These are phyloP conservation scores for Candida taoyuanica DNA, from an alignment of 805 yeast genomes.

Conservation along the genomic window DNA sequence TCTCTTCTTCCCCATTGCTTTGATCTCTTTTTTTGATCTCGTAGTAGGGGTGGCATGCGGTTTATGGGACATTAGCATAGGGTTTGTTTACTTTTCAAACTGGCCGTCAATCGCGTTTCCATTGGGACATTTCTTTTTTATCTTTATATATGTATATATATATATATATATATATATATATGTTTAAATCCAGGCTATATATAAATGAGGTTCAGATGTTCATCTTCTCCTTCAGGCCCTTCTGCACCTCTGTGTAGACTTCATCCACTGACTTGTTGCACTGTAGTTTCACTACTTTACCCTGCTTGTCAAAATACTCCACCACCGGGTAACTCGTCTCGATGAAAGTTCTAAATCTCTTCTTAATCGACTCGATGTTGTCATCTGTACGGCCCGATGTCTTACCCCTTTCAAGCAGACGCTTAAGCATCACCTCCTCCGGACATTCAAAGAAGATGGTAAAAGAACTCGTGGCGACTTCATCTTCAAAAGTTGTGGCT, in stretches of 20 bases:
- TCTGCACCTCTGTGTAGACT: slow-evolving; percentile 67
- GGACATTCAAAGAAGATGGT: slow-evolving; percentile 80
- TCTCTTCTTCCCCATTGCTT: slow-evolving; percentile 13
- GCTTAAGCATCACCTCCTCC: slow-evolving; percentile 73
- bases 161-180: no score
- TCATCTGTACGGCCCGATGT: slow-evolving; percentile 95
- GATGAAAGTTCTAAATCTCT: slow-evolving; percentile 80
- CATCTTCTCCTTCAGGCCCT: slow-evolving; percentile 50
- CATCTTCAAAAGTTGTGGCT: slow-evolving; percentile 85
- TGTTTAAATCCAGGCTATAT: not conserved
- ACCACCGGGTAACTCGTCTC: slow-evolving; percentile 95
- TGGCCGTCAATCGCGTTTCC: not conserved
- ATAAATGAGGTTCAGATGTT: slow-evolving; percentile 4
- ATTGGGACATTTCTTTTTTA: not conserved
- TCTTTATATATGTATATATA: not conserved
- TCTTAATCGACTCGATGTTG: slow-evolving; percentile 83
- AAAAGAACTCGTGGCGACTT: slow-evolving; percentile 64
- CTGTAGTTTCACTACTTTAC: slow-evolving; percentile 68
- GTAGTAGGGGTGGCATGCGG: no score
- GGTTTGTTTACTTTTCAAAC: no score
- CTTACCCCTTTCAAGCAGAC: slow-evolving; percentile 87
- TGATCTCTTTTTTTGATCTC: no score
- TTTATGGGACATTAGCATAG: no score
- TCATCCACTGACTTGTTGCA: slow-evolving; percentile 80
- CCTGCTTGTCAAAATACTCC: slow-evolving; percentile 68